These are phyloP conservation scores for Bolboschoenus planiculmis DNA, from an alignment of 176 grass and related monocot species.

Conservation along the genomic window DNA sequence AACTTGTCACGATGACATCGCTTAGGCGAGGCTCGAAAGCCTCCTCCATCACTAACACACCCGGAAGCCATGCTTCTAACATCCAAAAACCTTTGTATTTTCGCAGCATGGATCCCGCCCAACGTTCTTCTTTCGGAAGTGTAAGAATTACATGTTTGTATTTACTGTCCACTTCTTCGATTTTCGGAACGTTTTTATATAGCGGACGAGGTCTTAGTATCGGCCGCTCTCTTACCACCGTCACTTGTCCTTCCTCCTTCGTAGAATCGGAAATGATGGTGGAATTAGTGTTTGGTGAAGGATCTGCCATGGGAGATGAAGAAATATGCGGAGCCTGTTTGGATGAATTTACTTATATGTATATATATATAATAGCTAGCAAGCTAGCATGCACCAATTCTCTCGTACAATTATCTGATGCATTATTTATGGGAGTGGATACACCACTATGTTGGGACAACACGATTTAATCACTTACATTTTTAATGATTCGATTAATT, in stretches of 20 bases:
- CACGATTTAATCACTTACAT: no score
- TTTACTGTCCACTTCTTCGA: neutral
- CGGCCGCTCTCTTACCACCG: neutral
- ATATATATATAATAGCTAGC: no score
- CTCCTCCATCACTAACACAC: neutral
- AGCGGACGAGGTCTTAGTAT: neutral
- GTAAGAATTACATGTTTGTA: neutral
- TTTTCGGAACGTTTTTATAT: neutral
- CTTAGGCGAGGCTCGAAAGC: neutral
- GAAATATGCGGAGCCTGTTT: no score
- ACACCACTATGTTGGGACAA: no score
- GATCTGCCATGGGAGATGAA: neutral
- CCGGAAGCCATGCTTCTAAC: neutral
- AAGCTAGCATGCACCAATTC: no score
- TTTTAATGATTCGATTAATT: no score
- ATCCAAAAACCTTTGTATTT: neutral
- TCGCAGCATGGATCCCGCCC: neutral
- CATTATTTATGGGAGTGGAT: no score
- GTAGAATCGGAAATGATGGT: neutral
- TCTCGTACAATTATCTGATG: no score
- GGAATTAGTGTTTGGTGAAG: neutral
- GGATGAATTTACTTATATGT: no score
- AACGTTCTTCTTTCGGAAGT: neutral
- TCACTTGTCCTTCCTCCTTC: neutral
- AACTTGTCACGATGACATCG: neutral